Base-by-base conservation (phyloP, 2,329 filamentous ascomycete genomes). In the Fusarium sambucinum region DNA sequence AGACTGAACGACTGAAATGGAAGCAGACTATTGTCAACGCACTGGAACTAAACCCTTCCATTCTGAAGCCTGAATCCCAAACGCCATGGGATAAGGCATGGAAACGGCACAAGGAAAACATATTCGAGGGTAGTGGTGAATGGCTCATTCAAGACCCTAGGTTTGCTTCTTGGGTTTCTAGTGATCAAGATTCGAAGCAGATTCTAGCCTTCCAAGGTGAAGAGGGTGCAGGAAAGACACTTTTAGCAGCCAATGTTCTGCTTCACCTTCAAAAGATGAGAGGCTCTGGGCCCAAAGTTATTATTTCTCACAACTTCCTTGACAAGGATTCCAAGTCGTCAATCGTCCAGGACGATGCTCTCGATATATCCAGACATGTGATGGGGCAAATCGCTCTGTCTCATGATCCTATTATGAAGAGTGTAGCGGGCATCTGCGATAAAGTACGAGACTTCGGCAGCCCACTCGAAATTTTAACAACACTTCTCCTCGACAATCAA, bases 161-260 rank as follows among this genome's bases (percentile, higher is more conserved):
- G 16, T 55, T 55, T 37, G 17, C 52, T 17, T 10, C 41, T 7
- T 55, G 52, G 41, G 13, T 30, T 9, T 47, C 52, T 5, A 25
- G 32, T 2, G 21, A 9, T 10, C 3, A 23, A 10, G 32, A 12
- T 2, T 19, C 52, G 8, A 55, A 55, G 3, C 23, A 23, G 2
- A 55, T 55, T 9, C 1, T 55, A 3, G 52, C 41, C 17, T 25
- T 55, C 0, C 41, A 48, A 8, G 52, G 52, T 13, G 52, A 55
- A 38, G 52, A 55, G 5, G 52, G 52, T 5, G 41, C 41, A 5
- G 52, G 52, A 3, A 55, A 55, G 25, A 55, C 52, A 27, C 30
- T 48, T 13, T 32, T 55, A 2, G 52, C 41, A 23, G 19, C 52
- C 1, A 55, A 38, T 14, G 12, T 55, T 1, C 11, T 55, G 0